Evolutionary conservation across 148 eudicot species (phyloP).

Genomic region (Vaccinium myrtillus): DNA sequence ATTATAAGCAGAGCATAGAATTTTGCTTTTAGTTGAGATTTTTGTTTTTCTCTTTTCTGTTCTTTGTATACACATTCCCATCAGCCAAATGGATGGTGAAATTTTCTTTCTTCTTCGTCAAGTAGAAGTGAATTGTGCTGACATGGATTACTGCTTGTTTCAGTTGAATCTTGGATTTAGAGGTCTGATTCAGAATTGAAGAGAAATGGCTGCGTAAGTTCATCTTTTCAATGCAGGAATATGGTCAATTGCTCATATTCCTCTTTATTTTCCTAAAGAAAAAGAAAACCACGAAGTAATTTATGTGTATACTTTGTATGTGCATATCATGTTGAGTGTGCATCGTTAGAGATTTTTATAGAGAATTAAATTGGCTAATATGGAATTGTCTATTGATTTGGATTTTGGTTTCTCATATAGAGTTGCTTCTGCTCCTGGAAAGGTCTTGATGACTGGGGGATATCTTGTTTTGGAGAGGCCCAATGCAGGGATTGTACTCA

Average conservation of each 20-base stretch:
- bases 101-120: neutral
- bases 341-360: neutral
- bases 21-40: neutral
- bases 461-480: slow-evolving; percentile 94
- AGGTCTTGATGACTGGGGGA: slow-evolving; percentile 36
- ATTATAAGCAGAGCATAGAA: neutral
- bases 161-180: slow-evolving; percentile 13
- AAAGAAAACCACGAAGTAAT: too few relatives aligned
- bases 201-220: slow-evolving; percentile 40
- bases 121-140: neutral
- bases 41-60: neutral
- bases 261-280: neutral
- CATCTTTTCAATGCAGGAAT: neutral
- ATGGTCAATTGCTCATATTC: neutral
- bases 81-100: neutral
- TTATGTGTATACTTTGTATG: neutral
- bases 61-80: neutral
- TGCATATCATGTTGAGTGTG: neutral
- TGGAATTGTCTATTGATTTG: neutral
- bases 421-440: slow-evolving; percentile 88
- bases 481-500: slow-evolving; percentile 89
- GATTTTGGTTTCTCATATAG: slow-evolving; percentile 30
- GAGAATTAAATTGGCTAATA: neutral
- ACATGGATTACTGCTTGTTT: slow-evolving; percentile 1
- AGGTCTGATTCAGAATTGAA: slow-evolving; percentile 10